Evolutionary conservation across 768 basidiomycete species (phyloP).

Genomic region (Cystofilobasidium ferigula): DNA sequence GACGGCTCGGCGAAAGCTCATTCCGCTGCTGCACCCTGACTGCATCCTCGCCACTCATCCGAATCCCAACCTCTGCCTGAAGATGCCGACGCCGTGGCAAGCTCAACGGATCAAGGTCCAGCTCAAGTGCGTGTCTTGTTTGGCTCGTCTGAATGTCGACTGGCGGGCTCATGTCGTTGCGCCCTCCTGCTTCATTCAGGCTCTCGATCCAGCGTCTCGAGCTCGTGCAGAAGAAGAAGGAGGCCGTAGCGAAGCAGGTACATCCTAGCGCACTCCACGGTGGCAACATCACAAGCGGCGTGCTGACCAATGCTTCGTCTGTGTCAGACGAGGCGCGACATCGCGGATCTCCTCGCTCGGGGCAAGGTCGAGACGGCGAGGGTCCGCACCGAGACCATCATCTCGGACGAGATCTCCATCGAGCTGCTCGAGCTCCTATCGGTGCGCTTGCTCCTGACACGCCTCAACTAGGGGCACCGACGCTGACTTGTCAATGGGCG

Average conservation of each 20-base stretch:
- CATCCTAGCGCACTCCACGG: neutral
- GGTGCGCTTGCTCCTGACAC: constrained; percentile 27
- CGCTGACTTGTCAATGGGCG: neutral
- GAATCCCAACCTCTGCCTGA: too few relatives aligned
- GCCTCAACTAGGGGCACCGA: neutral
- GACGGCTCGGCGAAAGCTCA: too few relatives aligned
- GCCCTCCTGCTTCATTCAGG: constrained; percentile 74
- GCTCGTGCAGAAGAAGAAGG: constrained; percentile 61
- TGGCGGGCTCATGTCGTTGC: neutral
- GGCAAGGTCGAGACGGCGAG: constrained; percentile 73
- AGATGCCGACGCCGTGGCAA: constrained; percentile 23
- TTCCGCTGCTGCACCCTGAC: neutral
- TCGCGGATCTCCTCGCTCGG: constrained; percentile 65
- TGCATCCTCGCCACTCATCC: too few relatives aligned
- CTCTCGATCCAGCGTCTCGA: constrained; percentile 44
- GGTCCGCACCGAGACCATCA: constrained; percentile 62
- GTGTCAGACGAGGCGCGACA: constrained; percentile 53
- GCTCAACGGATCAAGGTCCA: constrained; percentile 11
- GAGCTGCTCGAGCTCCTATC: constrained; percentile 87
- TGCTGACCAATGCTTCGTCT: neutral
- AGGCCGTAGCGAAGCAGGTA: constrained; percentile 58
- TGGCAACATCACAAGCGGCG: too few relatives aligned
- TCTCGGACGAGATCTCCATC: constrained; percentile 70
- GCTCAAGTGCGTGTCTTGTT: neutral
- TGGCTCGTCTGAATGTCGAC: neutral